These are phyloP conservation scores for Botrytis aclada DNA, from an alignment of 2,329 filamentous ascomycete genomes.

Conservation along the genomic window DNA sequence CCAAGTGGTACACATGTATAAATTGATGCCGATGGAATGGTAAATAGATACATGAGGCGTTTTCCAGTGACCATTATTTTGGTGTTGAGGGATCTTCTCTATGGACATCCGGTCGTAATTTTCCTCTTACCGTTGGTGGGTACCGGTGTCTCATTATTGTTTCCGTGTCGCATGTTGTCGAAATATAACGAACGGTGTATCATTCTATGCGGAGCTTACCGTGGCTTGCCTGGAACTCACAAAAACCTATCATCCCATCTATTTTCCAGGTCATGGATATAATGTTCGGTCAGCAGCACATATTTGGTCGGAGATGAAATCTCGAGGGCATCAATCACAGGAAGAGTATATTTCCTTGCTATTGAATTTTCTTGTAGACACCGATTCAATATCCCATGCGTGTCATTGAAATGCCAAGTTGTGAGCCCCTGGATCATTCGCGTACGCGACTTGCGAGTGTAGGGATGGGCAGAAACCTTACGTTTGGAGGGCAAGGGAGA, in stretches of 20 bases:
- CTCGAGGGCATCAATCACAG: not conserved
- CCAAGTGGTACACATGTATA: not conserved
- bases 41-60: conserved; percentile 9
- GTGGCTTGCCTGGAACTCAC: not conserved
- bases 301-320: not conserved
- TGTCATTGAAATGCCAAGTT: not conserved
- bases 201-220: not conserved
- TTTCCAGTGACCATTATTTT: not conserved
- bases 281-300: conserved; percentile 6
- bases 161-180: conserved; percentile 11
- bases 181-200: conserved; percentile 9
- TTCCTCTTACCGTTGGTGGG: not conserved
- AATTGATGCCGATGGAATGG: conserved; percentile 15
- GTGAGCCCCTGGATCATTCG: conserved; percentile 4
- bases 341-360: not conserved
- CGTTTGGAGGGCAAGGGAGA: not conserved
- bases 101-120: not conserved
- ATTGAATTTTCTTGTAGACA: not conserved
- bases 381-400: not conserved
- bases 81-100: not conserved
- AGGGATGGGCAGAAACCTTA: not conserved
- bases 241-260: not conserved
- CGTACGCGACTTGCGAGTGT: not conserved
- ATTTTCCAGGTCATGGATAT: not conserved
- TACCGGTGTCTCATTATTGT: conserved; percentile 6